Base-by-base conservation (phyloP, 495 filamentous ascomycete genomes). In the Amniculicola lignicola region DNA sequence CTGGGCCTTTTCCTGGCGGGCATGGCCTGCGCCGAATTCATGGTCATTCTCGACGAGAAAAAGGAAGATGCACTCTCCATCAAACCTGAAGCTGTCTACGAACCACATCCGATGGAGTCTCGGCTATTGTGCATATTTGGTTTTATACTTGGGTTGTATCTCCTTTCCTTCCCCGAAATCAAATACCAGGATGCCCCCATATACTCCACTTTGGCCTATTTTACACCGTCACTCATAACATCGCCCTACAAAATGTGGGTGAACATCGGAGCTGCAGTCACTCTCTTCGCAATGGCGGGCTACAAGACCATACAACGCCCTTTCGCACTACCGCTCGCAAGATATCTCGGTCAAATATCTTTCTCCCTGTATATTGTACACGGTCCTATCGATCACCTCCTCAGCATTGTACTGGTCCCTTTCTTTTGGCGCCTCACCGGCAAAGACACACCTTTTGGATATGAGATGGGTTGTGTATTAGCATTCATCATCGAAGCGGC, bases 361-460 rank as follows among this genome's bases (percentile, higher is more conserved):
- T 80, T 76, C 54, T 71, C 75, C 25, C 56, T 80, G 9, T 80
- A 80, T 53, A 68, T 80, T 16, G 69, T 79, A 65, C 77, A 80
- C 59, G 77, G 77, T 0, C 77, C 77, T 12, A 69, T 77, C 0
- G 52, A 70, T 47, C 75, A 80, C 45, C 71, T 71, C 3, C 18
- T 74, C 2, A 75, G 75, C 3, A 77, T 72, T 49, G 49, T 63
- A 3, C 57, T 75, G 4, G 52, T 44, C 67, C 70, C 72, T 25
- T 76, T 72, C 25, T 75, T 82, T 53, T 81, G 80, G 74, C 66
- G 67, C 3, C 39, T 80, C n/a, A 73, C 75, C 0, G 82, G 80
- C 36, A 72, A 77, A 40, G 70, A 77, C 49, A 79, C 75, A 3
- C 64, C 82, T 4, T 74, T 74, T 22, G 71, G 77, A 33, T 78